A percentile compares a stretch with the other conserved stretches of the same genome.
Evolutionary conservation across 1,284 basidiomycete genomes (phyloP).

Genomic region (Ceratobasidium theobromae): DNA sequence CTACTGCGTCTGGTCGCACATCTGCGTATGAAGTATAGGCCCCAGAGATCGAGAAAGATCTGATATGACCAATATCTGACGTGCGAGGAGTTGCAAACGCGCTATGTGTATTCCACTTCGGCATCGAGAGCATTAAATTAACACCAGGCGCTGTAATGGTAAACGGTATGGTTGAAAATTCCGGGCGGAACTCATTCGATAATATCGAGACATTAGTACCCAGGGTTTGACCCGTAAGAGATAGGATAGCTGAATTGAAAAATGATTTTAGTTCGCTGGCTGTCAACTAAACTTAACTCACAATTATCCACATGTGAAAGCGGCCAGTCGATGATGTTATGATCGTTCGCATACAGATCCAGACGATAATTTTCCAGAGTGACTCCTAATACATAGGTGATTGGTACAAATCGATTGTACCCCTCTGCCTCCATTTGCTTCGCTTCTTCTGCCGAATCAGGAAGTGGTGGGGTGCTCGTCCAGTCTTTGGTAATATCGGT

Average conservation of each 20-base stretch:
- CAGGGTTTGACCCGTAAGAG: slow-evolving; percentile 61
- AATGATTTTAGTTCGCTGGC: slow-evolving; percentile 7
- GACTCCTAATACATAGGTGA: slow-evolving; percentile 69
- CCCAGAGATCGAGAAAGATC: slow-evolving; percentile 60
- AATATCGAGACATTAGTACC: slow-evolving; percentile 59
- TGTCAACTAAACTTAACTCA: slow-evolving; percentile 43
- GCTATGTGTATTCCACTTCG: slow-evolving; percentile 85
- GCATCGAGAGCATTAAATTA: slow-evolving; percentile 63
- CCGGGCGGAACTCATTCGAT: slow-evolving; percentile 71
- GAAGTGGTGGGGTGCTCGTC: slow-evolving; percentile 67
- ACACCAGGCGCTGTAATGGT: slow-evolving; percentile 61
- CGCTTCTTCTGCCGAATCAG: background rate
- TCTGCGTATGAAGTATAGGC: slow-evolving; percentile 75
- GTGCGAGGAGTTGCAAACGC: slow-evolving; percentile 57
- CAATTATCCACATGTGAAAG: slow-evolving; percentile 77
- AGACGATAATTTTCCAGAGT: slow-evolving; percentile 74
- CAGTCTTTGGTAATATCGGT: slow-evolving; percentile 88
- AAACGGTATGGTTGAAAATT: slow-evolving; percentile 69
- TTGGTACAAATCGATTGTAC: slow-evolving; percentile 81
- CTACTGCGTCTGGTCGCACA: slow-evolving; percentile 67
- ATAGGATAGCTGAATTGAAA: slow-evolving; percentile 63
- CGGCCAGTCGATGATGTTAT: slow-evolving; percentile 92
- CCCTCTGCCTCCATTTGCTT: slow-evolving; percentile 48
- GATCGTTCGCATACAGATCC: slow-evolving; percentile 87
- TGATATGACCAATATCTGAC: slow-evolving; percentile 58